Evolutionary conservation across 2,329 filamentous ascomycete genomes (phyloP).

Genomic region (Trichoderma sp.): DNA sequence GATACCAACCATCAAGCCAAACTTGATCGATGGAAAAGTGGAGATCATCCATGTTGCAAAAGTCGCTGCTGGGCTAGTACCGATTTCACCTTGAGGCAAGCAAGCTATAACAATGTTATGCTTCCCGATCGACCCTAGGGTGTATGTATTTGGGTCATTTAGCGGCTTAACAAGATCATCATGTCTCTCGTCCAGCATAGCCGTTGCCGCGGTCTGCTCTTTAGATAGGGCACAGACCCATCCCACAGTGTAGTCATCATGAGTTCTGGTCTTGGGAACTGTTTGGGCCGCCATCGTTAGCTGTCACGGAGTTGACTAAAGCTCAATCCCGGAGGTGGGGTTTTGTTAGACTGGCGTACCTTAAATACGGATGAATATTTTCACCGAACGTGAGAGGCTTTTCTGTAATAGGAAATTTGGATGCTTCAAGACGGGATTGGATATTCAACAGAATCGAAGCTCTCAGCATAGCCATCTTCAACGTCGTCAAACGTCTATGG

Average conservation of each 20-base stretch:
- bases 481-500: constrained; percentile 15
- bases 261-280: not conserved
- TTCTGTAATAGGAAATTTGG: not conserved
- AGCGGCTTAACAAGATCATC: not conserved
- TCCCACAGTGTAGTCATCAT: not conserved
- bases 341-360: not conserved
- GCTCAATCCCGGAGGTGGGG: not conserved
- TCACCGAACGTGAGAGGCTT: not conserved
- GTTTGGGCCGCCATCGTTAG: not conserved
- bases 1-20: not conserved
- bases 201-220: not conserved
- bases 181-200: not conserved
- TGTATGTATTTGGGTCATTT: not conserved
- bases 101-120: not conserved
- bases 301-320: not conserved
- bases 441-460: not conserved
- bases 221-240: not conserved
- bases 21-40: not conserved
- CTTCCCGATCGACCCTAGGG: not conserved
- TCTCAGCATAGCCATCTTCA: not conserved
- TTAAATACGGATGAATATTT: not conserved
- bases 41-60: not conserved
- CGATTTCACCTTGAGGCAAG: not conserved
- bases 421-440: not conserved
- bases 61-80: not conserved